Evolutionary conservation across 2,329 filamentous ascomycete species (phyloP), one percentile per base, ranked within the genome.

Genomic region (Ambrosiella beaveri): DNA sequence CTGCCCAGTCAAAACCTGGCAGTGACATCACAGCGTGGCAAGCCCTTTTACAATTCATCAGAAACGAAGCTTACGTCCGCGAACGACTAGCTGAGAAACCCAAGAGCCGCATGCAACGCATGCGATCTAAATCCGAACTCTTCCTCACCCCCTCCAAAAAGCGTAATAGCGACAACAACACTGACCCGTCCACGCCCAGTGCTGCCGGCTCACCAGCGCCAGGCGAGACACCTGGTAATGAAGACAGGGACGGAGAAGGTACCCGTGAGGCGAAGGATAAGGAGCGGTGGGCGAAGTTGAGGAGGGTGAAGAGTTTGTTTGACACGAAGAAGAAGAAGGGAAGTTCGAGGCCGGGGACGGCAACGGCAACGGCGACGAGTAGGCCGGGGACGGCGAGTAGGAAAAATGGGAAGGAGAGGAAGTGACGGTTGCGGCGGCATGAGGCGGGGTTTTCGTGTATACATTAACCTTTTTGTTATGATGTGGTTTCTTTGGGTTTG

Each of bases 291-390:
- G 78, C 82, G n/a, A 76, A 82, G 63, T 69, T 88, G 62, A 77
- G 82, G 64, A 77, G 79, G 59, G 82, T 88, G 59, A 85, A 85
- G 73, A 86, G 82, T 65, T 69, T 86, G 52, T 81, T 88, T 64
- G 81, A 85, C 62, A 75, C 79, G 5, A 87, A 85, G 67, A 82
- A 77, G 65, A 67, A 75, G 56, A 71, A 69, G 57, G 69, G 69
- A 6, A 41, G 17, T 7, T 71, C 69, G 57, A 68, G 75, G 41
- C 73, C 75, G 1, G 72, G 69, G 3, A 74, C 71, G 7, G 66
- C 62, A 67, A 82, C 76, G 1, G 72, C 69, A 2, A 74, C 71
- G 7, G 37, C 51, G 7, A 55, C 59, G 4, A 56, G 59, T 49
- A 56, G 59, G 19, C 59, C 59, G n/a, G 59, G 59, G 11, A 59